These are phyloP conservation scores for Bipolaris zeicola DNA, from an alignment of 2,329 filamentous ascomycete species.

Conservation along the genomic window DNA sequence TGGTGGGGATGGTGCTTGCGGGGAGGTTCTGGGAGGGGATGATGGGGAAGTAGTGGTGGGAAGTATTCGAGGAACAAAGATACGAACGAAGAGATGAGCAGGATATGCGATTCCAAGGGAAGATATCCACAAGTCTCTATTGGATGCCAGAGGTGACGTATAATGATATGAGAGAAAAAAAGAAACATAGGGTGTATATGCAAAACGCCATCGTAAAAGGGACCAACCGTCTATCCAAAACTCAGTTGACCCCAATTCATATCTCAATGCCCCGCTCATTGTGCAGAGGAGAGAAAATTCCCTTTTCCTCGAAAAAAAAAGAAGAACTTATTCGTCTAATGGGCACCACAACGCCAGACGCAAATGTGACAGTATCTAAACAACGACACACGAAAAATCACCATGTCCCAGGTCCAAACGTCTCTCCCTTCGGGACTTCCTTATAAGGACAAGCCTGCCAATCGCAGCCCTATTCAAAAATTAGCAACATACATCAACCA, in stretches of 20 bases:
- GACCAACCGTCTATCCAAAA: background rate
- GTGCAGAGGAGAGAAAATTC: too few relatives aligned
- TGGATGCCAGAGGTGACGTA: background rate
- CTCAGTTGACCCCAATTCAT: background rate
- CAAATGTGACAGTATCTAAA: background rate
- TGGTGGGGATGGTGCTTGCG: conserved; percentile 12
- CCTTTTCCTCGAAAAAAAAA: background rate
- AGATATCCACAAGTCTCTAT: background rate
- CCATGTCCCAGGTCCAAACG: conserved; percentile 45
- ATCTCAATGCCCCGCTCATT: background rate
- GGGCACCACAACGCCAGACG: background rate
- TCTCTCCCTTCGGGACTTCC: conserved; percentile 53
- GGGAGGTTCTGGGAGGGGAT: conserved; percentile 20
- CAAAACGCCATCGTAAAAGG: background rate
- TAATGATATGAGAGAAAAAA: background rate
- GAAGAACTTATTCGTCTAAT: background rate
- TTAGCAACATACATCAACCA: conserved; percentile 14
- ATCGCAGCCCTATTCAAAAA: conserved; percentile 67
- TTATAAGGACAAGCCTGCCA: conserved; percentile 80
- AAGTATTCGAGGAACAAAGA: too few relatives aligned
- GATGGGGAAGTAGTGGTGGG: background rate
- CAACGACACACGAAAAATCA: conserved; percentile 3
- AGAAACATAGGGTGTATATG: background rate
- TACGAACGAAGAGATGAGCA: too few relatives aligned
- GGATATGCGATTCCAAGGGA: too few relatives aligned